phyloP scores from a whole-genome alignment of 1,284 basidiomycete species.

The Ganoderma leucocontextum region DNA sequence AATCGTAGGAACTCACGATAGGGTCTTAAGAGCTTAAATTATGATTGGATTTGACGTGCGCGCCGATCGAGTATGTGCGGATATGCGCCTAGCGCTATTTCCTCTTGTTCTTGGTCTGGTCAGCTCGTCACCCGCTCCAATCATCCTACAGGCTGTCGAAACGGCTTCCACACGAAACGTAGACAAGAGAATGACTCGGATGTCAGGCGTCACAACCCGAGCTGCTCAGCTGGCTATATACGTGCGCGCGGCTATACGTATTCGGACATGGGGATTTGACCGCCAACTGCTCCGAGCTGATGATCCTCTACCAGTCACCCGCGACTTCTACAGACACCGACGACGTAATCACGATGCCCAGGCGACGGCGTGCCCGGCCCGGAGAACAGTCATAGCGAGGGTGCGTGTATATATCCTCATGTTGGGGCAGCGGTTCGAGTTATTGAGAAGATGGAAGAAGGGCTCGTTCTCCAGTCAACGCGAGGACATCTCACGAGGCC shows the following conservation, averaged over 20 bases:
- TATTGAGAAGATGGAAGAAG: conserved; percentile 6
- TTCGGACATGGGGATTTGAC: no score
- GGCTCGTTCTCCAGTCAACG: conserved; percentile 22
- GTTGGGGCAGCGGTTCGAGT: conserved; percentile 6
- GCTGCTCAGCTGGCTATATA: no score
- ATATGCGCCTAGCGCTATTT: background rate
- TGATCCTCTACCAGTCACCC: no score
- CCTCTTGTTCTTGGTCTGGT: background rate
- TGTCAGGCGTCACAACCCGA: no score
- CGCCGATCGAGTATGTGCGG: background rate
- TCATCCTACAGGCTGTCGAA: background rate
- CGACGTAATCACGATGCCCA: background rate
- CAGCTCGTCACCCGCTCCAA: background rate
- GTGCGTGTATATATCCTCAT: background rate
- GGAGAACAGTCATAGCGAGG: background rate
- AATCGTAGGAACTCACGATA: background rate
- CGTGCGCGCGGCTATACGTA: no score
- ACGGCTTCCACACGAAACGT: no score
- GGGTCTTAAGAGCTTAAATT: background rate
- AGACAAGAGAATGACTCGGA: no score
- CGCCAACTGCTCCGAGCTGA: no score
- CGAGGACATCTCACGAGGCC: conserved; percentile 27
- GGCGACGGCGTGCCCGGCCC: background rate
- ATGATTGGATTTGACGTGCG: background rate
- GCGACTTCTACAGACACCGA: background rate